These are phyloP conservation scores for Citrus mangshanensis DNA, from an alignment of 345 rosid genomes.

Conservation along the genomic window DNA sequence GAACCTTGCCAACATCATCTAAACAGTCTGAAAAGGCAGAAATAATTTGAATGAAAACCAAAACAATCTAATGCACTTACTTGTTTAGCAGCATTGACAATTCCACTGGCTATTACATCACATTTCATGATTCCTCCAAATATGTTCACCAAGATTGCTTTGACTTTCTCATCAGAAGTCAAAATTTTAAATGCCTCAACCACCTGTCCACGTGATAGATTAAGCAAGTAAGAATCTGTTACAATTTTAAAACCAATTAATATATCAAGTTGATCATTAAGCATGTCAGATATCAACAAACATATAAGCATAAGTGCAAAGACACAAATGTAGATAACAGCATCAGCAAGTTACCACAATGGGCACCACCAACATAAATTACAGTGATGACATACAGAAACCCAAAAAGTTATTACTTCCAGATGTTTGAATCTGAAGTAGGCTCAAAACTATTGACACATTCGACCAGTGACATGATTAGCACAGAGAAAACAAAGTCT, in stretches of 20 bases:
- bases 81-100: slow-evolving; percentile 95
- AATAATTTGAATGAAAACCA: not conserved
- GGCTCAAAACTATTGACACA: not conserved
- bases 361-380: not conserved
- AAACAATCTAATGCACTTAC: slow-evolving; percentile 27
- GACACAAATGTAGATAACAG: not conserved
- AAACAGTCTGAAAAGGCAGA: not conserved
- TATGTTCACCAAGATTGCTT: slow-evolving; percentile 96
- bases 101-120: slow-evolving; percentile 98
- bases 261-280: not conserved
- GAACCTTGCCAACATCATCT: not conserved
- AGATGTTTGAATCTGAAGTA: not conserved
- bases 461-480: not conserved
- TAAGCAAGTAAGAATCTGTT: not conserved
- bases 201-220: slow-evolving; percentile 49
- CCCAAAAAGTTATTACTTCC: not conserved
- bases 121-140: slow-evolving; percentile 99
- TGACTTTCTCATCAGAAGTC: slow-evolving; percentile 97
- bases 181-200: slow-evolving; percentile 97
- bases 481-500: slow-evolving; percentile 6
- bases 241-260: not conserved
- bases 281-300: not conserved
- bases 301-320: not conserved
- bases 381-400: not conserved
- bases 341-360: not conserved